These are phyloP conservation scores for Corynespora cassiicola DNA, from an alignment of 2,329 filamentous ascomycete species.

Conservation along the genomic window DNA sequence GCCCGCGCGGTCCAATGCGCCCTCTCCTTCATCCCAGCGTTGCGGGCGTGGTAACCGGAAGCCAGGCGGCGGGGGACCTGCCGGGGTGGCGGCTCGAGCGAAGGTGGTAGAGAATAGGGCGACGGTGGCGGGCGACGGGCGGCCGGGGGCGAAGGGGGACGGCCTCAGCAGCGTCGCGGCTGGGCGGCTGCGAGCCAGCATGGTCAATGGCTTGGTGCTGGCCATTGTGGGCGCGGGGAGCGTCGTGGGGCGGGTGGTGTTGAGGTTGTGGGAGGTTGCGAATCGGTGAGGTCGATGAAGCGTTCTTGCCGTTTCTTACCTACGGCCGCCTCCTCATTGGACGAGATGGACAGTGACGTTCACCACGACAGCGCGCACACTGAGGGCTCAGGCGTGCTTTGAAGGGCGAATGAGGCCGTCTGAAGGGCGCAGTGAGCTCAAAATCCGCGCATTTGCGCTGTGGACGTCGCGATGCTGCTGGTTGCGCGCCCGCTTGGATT, in stretches of 20 bases:
- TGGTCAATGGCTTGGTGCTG: constrained; percentile 54
- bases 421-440: constrained; percentile 2
- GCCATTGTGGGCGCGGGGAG: constrained; percentile 51
- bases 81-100: constrained; percentile 68
- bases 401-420: constrained; percentile 14
- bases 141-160: constrained; percentile 35
- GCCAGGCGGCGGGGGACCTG: constrained; percentile 77
- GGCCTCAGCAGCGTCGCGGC: constrained; percentile 46
- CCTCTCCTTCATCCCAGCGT: constrained; percentile 83
- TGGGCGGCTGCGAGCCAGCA: constrained; percentile 55
- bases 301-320: constrained; percentile 12
- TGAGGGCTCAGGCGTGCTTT: constrained; percentile 20
- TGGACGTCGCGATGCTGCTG: too few species aligned
- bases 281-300: constrained; percentile 26
- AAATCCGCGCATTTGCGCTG: too few species aligned
- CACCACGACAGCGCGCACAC: too few species aligned
- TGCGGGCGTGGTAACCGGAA: constrained; percentile 79
- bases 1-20: constrained; percentile 79
- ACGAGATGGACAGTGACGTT: too few species aligned
- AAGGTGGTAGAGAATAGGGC: constrained; percentile 70
- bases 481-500: too few species aligned
- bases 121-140: constrained; percentile 55
- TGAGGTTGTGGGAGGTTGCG: constrained; percentile 24
- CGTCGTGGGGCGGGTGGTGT: constrained; percentile 31
- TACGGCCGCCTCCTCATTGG: too few species aligned